Base-by-base conservation (phyloP, 2,329 filamentous ascomycete genomes). In the Chalaropsis thielavioides region DNA sequence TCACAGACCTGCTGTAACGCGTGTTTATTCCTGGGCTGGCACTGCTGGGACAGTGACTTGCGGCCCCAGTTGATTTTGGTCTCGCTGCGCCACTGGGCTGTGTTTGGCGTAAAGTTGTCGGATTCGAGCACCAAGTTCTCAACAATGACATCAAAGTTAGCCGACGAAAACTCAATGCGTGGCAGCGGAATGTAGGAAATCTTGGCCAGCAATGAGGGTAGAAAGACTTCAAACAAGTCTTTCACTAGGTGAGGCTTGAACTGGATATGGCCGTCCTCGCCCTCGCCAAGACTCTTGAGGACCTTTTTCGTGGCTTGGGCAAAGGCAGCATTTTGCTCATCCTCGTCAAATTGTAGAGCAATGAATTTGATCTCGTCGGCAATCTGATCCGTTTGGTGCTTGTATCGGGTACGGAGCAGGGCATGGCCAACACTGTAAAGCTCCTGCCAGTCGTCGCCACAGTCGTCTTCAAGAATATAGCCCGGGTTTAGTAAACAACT, bases 81-180 rank as follows among this genome's bases (percentile, higher is more conserved):
- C 77, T 97, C 92, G 73, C 85, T 94, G 67, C 86, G 83, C 68
- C 97, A 81, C 75, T 99, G 92, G 46, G 95, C 75, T 4, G 92
- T 81, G 71, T 99, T 99, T 68, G 94, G 94, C 77, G 92, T 90
- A 70, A 99, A 85, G 77, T 99, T 99, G 79, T 97, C 92, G 69
- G 90, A 92, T 78, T 99, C 94, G 63, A 99, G 83, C 58, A 96
- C 88, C 11, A 99, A 79, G 75, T 99, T 99, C 79, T 99, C 94
- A 56, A 99, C 83, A 61, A 97, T 83, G 61, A 87, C 87, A 75
- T 99, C 94, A 62, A 95, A 80, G 80, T 87, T 84, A 1, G 83
- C 81, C 70, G 97, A 94, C 1, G 85, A 87, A 72, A 91, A 94
- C 78, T 99, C 94, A 67, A 99, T 96, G 65, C 94, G 88, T 24